Base-by-base conservation (phyloP, 2,329 filamentous ascomycete species). In the Pseudogymnoascus sp. region DNA sequence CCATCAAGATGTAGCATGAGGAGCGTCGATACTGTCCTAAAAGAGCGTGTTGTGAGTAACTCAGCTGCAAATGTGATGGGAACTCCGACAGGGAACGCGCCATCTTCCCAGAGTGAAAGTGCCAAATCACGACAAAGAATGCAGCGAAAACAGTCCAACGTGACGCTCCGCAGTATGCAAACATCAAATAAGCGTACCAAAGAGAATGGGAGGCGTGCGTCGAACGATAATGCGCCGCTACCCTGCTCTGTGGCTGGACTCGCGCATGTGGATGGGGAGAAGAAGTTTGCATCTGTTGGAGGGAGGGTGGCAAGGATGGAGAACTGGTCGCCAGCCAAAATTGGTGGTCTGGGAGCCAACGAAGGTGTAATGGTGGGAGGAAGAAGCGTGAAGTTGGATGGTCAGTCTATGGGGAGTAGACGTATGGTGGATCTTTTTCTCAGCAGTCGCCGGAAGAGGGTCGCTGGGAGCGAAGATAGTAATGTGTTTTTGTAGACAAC, bases 401-500 rank as follows among this genome's bases (percentile, higher is more conserved):
- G 71, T 0, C 75, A 78, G 62, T 70, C 69, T 0, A 69, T 76
- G 63, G 78, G 78, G 2, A 80, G 80, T 66, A 78, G 78, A 69
- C 74, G 74, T 42, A 82, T 84, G 78, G 80, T 84, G 6, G 80
- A 84, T 60, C 63, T 79, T 58, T 83, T 84, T 67, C 71, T 84
- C 29, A 82, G 74, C 63, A 81, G 76, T 55, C 75, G 81, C 15
- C 74, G 77, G 13, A 77, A 70, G 64, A 74, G 75, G 10, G 75
- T 77, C 37, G 69, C 72, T 25, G 76, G 75, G 10, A 75, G 72
- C 58, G 73, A 73, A 3, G 74, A 75, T 5, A 68, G 68, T n/a
- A 69, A 64, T 33, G 74, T 55, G 45, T 55, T 55, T 55, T 55
- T 55, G 45, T 55, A 55, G 27, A 15, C 10, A 55, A 33, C 7